Evolutionary conservation across 352 stramenopile genomes (phyloP).

Genomic region (Phytophthora pini): DNA sequence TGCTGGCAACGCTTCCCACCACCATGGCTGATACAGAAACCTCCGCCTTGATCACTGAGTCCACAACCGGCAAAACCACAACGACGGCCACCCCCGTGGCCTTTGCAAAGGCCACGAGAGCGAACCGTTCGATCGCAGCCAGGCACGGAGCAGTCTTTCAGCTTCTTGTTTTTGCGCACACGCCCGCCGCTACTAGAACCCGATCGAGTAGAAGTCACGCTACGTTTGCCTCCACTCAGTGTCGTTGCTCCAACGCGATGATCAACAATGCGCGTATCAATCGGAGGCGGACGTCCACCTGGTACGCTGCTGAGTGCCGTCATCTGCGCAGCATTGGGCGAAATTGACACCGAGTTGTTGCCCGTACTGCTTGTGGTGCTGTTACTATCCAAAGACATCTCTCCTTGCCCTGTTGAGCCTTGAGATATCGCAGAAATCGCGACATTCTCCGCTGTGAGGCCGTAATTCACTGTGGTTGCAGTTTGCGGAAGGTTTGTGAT

Average conservation of each 20-base stretch:
- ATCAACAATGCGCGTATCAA: slow-evolving; percentile 52
- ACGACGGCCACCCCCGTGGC: slow-evolving; percentile 74
- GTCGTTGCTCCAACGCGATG: slow-evolving; percentile 25
- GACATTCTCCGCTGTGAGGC: slow-evolving; percentile 24
- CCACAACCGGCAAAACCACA: slow-evolving; percentile 75
- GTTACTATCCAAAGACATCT: slow-evolving; percentile 35
- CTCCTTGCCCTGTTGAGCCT: slow-evolving; percentile 30
- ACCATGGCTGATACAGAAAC: slow-evolving; percentile 85
- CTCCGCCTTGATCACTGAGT: slow-evolving; percentile 79
- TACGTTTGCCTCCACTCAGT: slow-evolving; percentile 44
- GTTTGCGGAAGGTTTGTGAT: slow-evolving; percentile 33
- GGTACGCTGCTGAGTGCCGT: slow-evolving; percentile 26
- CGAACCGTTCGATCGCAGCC: slow-evolving; percentile 79
- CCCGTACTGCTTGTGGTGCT: slow-evolving; percentile 19
- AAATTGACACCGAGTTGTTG: slow-evolving; percentile 37
- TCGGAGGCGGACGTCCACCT: slow-evolving; percentile 49
- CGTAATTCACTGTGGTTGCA: slow-evolving; percentile 25
- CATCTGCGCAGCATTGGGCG: slow-evolving; percentile 31
- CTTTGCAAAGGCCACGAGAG: slow-evolving; percentile 83
- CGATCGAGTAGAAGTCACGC: slow-evolving; percentile 45
- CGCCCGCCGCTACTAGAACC: slow-evolving; percentile 46
- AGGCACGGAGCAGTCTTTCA: slow-evolving; percentile 84
- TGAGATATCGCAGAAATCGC: slow-evolving; percentile 29
- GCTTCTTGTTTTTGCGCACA: slow-evolving; percentile 81
- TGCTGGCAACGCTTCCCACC: slow-evolving; percentile 83